Evolutionary conservation across 1,139 yeast genomes (phyloP).

Genomic region (Saccharomyces hybrid): DNA sequence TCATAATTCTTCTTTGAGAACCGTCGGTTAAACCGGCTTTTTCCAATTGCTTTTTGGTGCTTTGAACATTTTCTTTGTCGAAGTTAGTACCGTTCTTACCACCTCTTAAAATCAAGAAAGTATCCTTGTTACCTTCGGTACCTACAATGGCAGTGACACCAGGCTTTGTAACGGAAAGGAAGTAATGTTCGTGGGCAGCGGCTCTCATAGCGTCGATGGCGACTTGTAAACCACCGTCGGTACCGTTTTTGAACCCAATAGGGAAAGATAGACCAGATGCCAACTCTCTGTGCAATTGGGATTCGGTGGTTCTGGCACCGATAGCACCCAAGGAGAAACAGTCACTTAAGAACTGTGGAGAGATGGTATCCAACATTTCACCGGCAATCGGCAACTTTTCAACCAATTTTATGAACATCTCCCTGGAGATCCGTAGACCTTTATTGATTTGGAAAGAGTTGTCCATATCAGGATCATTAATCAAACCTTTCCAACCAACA

Average conservation of each 20-base stretch:
- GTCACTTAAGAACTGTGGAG: conserved; percentile 89
- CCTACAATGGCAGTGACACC: conserved; percentile 95
- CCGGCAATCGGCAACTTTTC: conserved; percentile 84
- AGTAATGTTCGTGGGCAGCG: conserved; percentile 88
- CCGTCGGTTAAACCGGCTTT: conserved; percentile 48
- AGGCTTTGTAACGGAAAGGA: conserved; percentile 84
- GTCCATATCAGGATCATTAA: conserved; percentile 94
- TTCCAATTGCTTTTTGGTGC: conserved; percentile 57
- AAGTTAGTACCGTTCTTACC: conserved; percentile 89
- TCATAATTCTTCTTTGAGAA: conserved; percentile 70
- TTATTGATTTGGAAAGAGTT: conserved; percentile 90
- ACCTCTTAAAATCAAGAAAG: conserved; percentile 89
- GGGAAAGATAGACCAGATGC: conserved; percentile 96
- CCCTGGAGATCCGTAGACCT: conserved; percentile 83
- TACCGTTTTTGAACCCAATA: conserved; percentile 93
- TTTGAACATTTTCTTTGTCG: conserved; percentile 64
- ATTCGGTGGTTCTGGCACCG: conserved; percentile 97
- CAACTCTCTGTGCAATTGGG: conserved; percentile 91
- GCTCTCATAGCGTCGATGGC: conserved; percentile 92
- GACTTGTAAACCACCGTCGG: conserved; percentile 87
- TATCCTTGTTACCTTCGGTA: conserved; percentile 86
- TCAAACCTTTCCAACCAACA: conserved; percentile 97
- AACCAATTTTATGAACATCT: conserved; percentile 77
- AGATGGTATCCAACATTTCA: conserved; percentile 95
- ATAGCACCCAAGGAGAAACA: conserved; percentile 90